Evolutionary conservation across 2,329 filamentous ascomycete species (phyloP), one percentile per base, ranked within the genome.

Genomic region (Colletotrichum tanaceti): DNA sequence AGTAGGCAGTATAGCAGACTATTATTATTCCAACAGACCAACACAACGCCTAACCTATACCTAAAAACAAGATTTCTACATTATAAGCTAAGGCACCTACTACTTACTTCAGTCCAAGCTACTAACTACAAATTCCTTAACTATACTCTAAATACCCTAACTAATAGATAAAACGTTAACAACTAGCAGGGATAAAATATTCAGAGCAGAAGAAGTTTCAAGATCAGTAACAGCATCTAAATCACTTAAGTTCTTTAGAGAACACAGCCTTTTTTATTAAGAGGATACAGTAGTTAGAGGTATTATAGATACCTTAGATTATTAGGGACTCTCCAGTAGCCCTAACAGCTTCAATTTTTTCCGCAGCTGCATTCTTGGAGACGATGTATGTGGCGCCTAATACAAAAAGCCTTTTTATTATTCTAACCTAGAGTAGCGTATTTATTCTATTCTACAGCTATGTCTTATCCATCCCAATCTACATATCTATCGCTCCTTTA

Each of bases 351-450:
- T 49, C 11, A 28, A 49, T 14, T 49, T 49, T 5, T 49, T 49
- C 46, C 28, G 46, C 46, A 20, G 46, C 20, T 49, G 46, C 46
- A 49, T 49, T 28, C 10, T 49, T 49, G 46, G 46, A 49, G 46
- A 49, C 14, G 46, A 49, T 5, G 46, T 49, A 49, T 24, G 24
- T 24, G 0, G 46, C 28, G 6, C 20, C 6, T 20, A 11, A 49
- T 28, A 28, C 46, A 49, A 49, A 49, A 11, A 20, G 22, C 22
- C 10, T 49, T 49, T 49, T 49, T 28, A 24, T 11, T 6, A 49
- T 49, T 49, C 46, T 49, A 49, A 49, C 46, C 46, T 49, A 14
- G 46, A 49, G 46, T 20, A 49, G 46, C 46, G 46, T 49, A 49
- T 49, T 16, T 20, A 49, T 14, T 49, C 46, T 2, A 49, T 49